phyloP scores from a whole-genome alignment of 371 early-diverging fungal species.

The Thermomucor indicae-seudaticae region DNA sequence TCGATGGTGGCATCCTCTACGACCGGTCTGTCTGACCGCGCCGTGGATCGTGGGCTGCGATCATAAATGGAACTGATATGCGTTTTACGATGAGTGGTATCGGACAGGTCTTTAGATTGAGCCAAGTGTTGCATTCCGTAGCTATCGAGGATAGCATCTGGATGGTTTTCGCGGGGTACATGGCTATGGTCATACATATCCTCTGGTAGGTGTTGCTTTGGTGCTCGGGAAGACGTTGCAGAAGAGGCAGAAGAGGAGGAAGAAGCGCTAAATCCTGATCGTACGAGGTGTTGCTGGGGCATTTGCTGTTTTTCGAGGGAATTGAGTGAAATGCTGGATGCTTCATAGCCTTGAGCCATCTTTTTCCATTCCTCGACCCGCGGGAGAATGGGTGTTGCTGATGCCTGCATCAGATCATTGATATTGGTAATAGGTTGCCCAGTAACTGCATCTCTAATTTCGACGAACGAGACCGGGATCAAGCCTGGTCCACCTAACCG shows the following conservation, averaged over 20 bases:
- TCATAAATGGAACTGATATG: background rate
- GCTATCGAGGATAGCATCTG: conserved; percentile 13
- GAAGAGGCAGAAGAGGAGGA: conserved; percentile 14
- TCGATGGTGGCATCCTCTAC: conserved; percentile 58
- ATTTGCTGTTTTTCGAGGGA: conserved; percentile 20
- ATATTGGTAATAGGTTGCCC: conserved; percentile 57
- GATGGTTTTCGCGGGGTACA: background rate
- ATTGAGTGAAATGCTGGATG: conserved; percentile 52
- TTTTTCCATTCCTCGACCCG: conserved; percentile 75
- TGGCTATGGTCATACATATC: conserved; percentile 3
- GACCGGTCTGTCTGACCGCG: conserved; percentile 1
- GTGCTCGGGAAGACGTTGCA: conserved; percentile 6
- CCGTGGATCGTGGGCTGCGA: background rate
- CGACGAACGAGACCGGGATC: conserved; percentile 76
- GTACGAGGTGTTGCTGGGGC: conserved; percentile 7
- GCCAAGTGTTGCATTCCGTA: conserved; percentile 14
- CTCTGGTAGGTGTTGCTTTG: conserved; percentile 3
- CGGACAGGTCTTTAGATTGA: conserved; percentile 1
- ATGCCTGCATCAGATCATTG: conserved; percentile 38
- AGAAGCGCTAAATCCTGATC: background rate
- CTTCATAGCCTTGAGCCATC: conserved; percentile 56
- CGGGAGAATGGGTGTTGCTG: conserved; percentile 14
- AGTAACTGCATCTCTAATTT: conserved; percentile 65
- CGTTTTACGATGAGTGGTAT: background rate
- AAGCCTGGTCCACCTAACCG: conserved; percentile 70